phyloP scores from a whole-genome alignment of 2,329 filamentous ascomycete species.

The Beauveria bassiana region DNA sequence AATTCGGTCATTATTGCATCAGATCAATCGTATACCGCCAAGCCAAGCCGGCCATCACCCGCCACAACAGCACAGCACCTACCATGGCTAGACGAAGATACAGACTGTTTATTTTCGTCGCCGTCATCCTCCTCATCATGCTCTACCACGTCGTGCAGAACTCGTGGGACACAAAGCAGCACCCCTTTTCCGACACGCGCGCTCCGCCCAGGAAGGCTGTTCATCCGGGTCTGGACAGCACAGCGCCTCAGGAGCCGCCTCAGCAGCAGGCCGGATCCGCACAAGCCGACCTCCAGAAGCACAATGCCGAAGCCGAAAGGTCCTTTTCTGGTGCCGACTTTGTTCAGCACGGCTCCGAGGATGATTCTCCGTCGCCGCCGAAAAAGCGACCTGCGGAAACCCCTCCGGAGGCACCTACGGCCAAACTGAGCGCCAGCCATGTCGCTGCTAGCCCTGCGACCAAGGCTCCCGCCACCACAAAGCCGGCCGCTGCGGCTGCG shows the following conservation, averaged over 20 bases:
- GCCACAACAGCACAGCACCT: neutral
- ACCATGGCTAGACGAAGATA: slow-evolving; percentile 55
- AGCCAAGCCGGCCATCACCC: neutral
- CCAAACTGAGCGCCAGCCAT: neutral
- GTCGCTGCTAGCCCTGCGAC: neutral
- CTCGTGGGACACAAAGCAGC: slow-evolving; percentile 25
- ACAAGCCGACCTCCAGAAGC: neutral
- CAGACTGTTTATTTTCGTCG: slow-evolving; percentile 50
- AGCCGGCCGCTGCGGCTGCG: neutral
- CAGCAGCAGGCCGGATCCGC: neutral
- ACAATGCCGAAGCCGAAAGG: neutral
- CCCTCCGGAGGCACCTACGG: neutral
- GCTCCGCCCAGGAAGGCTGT: neutral
- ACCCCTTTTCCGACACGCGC: neutral
- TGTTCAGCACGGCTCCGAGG: neutral
- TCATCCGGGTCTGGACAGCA: slow-evolving; percentile 1
- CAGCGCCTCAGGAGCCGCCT: neutral
- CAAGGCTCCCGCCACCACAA: neutral
- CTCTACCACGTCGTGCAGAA: slow-evolving; percentile 42
- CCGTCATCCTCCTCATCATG: slow-evolving; percentile 46
- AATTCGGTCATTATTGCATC: neutral
- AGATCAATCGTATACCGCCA: neutral
- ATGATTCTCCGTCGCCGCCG: neutral
- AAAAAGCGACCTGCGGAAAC: neutral
- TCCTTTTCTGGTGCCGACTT: neutral